A percentile compares a stretch with the other conserved stretches of the same genome.
These are phyloP conservation scores for Gossypioides kirkii DNA, from an alignment of 345 rosid genomes.

Conservation along the genomic window DNA sequence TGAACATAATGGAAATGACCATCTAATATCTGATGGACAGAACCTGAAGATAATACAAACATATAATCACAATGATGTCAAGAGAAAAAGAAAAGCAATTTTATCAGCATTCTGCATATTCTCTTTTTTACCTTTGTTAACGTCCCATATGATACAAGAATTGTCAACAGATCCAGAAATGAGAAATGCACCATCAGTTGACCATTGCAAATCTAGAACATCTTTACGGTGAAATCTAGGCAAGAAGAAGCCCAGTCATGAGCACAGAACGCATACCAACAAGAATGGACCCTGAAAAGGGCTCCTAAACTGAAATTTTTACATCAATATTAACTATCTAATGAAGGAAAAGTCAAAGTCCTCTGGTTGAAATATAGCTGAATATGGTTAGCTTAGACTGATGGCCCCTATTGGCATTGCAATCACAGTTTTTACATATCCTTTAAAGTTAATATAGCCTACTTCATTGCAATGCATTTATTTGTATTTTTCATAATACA, in stretches of 20 bases:
- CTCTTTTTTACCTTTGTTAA: constrained; percentile 64
- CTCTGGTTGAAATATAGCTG: background rate
- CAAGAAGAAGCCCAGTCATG: constrained; percentile 1
- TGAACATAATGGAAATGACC: constrained; percentile 94
- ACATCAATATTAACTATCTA: background rate
- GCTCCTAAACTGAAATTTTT: background rate
- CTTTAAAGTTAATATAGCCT: background rate
- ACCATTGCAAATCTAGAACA: constrained; percentile 91
- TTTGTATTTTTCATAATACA: background rate
- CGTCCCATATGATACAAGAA: constrained; percentile 95
- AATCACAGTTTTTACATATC: background rate
- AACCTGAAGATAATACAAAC: constrained; percentile 48
- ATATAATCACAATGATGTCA: background rate
- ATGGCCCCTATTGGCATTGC: background rate
- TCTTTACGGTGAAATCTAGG: constrained; percentile 91
- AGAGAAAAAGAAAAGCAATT: constrained; percentile 6
- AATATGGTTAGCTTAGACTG: background rate
- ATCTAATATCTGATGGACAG: constrained; percentile 83
- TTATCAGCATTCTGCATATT: background rate
- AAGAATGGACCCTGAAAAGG: background rate
- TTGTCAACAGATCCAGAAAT: constrained; percentile 97
- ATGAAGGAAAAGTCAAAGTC: background rate
- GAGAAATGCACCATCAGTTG: constrained; percentile 63
- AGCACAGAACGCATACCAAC: constrained; percentile 7
- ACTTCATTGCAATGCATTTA: background rate